phyloP scores from a whole-genome alignment of 1,139 yeast species.

The Geotrichum bryndzae region DNA sequence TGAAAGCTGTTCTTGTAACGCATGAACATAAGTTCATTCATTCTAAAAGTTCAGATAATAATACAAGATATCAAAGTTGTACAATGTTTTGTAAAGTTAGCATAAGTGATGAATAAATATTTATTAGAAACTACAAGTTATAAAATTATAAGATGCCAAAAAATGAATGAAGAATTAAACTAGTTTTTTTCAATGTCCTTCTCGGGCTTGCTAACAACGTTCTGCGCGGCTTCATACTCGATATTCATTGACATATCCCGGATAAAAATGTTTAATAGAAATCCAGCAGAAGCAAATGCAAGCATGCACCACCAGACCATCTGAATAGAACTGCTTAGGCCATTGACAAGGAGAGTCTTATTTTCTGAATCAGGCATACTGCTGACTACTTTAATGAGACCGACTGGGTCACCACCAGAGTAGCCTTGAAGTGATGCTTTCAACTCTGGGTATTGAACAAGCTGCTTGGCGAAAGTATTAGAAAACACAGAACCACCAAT shows the following conservation, averaged over 20 bases:
- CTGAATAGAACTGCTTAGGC: slow-evolving; percentile 23
- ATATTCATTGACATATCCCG: slow-evolving; percentile 27
- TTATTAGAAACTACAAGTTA: neutral
- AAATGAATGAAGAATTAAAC: neutral
- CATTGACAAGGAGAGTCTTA: slow-evolving; percentile 19
- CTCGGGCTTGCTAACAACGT: slow-evolving; percentile 12
- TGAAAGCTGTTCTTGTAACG: neutral
- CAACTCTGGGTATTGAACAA: slow-evolving; percentile 12
- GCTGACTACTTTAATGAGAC: slow-evolving; percentile 22
- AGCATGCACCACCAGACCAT: slow-evolving; percentile 23
- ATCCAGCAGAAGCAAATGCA: slow-evolving; percentile 24
- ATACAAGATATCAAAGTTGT: too few relatives aligned
- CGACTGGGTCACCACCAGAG: slow-evolving; percentile 22
- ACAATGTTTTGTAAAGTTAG: neutral
- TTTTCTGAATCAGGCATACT: slow-evolving; percentile 20
- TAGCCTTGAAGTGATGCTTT: slow-evolving; percentile 14
- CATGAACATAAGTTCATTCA: neutral
- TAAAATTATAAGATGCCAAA: neutral
- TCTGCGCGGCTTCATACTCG: slow-evolving; percentile 23
- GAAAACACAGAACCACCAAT: slow-evolving; percentile 47
- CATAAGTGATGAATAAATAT: neutral
- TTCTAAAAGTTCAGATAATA: neutral
- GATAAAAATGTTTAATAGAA: slow-evolving; percentile 23
- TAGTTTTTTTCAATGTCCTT: neutral
- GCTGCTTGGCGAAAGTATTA: slow-evolving; percentile 22